A percentile compares a stretch with the other conserved stretches of the same genome.
Evolutionary conservation across 345 rosid species (phyloP).

Genomic region (Lepidium didymum): DNA sequence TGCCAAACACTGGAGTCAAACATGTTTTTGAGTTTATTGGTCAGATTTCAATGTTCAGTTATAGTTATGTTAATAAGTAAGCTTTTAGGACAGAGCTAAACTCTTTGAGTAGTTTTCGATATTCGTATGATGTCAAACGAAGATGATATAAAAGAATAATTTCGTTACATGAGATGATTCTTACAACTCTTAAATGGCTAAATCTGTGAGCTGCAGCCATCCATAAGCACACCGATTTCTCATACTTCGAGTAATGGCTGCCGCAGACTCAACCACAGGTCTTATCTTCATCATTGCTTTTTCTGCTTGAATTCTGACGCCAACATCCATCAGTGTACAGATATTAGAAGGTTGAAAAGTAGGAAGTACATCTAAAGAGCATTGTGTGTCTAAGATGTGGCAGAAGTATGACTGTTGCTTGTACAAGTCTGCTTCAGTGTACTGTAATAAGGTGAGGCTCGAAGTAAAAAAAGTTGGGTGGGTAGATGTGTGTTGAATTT

Average conservation of each 20-base stretch:
- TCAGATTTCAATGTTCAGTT: not conserved
- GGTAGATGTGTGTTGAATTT: no score
- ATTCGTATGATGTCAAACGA: not conserved
- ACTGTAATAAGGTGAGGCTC: no score
- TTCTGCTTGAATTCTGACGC: constrained; percentile 44
- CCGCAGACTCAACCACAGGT: constrained; percentile 51
- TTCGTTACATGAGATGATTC: constrained; percentile 14
- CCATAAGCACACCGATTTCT: constrained; percentile 84
- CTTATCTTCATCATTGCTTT: constrained; percentile 52
- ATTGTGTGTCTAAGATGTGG: not conserved
- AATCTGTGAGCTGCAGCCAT: constrained; percentile 55
- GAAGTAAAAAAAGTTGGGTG: no score
- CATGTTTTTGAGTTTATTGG: not conserved
- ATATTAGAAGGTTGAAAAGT: not conserved
- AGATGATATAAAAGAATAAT: not conserved
- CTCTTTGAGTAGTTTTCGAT: not conserved
- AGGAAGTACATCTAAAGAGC: constrained; percentile 63
- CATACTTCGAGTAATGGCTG: constrained; percentile 37
- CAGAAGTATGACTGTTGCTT: no score
- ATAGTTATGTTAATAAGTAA: not conserved
- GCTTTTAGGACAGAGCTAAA: not conserved
- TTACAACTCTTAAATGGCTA: constrained; percentile 16
- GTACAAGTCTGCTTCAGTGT: no score
- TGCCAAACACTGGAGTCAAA: not conserved
- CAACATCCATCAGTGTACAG: constrained; percentile 49